A percentile compares a stretch with the other conserved stretches of the same genome.
Evolutionary conservation across 2,329 filamentous ascomycete genomes (phyloP).

Genomic region (Trichophyton verrucosum): DNA sequence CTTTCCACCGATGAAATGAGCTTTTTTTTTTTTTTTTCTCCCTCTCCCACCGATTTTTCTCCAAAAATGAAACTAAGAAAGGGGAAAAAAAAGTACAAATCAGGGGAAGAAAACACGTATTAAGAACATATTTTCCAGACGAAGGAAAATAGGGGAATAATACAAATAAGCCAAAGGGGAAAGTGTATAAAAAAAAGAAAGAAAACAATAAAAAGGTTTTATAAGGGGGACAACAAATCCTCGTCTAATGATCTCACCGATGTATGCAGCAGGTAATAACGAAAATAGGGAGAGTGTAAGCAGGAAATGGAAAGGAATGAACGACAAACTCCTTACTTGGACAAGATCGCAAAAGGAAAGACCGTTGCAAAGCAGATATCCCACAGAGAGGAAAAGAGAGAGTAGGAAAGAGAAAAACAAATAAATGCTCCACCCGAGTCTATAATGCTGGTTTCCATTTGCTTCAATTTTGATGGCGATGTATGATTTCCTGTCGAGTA

Average conservation of each 20-base stretch:
- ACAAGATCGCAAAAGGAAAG: not conserved
- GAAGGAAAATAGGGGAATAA: constrained; percentile 6
- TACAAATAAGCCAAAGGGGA: not conserved
- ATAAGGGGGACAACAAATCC: not conserved
- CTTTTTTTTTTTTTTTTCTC: not conserved
- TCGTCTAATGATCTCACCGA: constrained; percentile 3
- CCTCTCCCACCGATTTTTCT: not conserved
- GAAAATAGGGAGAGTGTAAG: not conserved
- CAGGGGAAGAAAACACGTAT: constrained; percentile 1
- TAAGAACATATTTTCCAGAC: constrained; percentile 4
- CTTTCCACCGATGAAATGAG: constrained; percentile 2
- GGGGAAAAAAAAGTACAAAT: not conserved
- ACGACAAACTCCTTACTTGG: not conserved
- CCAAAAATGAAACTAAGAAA: constrained; percentile 3
- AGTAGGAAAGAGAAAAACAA: not conserved
- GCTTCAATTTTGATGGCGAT: constrained; percentile 3
- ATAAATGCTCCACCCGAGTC: constrained; percentile 15
- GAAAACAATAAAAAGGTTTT: not conserved
- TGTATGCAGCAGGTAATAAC: constrained; percentile 8
- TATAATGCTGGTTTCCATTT: constrained; percentile 15
- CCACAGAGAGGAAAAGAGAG: not conserved
- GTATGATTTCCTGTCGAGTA: constrained; percentile 3
- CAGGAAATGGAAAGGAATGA: not conserved
- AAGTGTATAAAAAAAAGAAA: not conserved
- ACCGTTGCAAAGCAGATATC: constrained; percentile 1